Evolutionary conservation across 2,329 filamentous ascomycete species (phyloP).

Genomic region (Botryotinia globosa): DNA sequence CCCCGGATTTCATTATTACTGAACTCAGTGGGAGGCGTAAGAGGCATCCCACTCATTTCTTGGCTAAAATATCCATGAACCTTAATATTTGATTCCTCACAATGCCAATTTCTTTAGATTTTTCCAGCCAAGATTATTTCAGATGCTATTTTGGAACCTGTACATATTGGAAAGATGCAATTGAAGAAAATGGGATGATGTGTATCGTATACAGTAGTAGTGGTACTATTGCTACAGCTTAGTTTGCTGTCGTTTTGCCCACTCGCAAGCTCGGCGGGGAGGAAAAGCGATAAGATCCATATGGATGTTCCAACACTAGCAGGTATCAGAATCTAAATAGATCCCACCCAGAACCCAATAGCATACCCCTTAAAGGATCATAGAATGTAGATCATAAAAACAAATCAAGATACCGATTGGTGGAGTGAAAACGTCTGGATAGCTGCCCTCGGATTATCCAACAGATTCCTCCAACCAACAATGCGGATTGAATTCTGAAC

Average conservation of each 20-base stretch:
- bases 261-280: not conserved
- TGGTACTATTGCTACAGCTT: not conserved
- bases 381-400: not conserved
- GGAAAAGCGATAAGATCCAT: not conserved
- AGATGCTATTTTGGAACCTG: not conserved
- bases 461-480: constrained; percentile 6
- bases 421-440: not conserved
- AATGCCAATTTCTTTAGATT: not conserved
- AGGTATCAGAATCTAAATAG: not conserved
- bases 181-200: not conserved
- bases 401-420: not conserved
- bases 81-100: constrained; percentile 8
- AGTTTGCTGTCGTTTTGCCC: not conserved
- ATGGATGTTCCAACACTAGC: not conserved
- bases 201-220: not conserved
- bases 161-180: not conserved
- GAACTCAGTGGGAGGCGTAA: not conserved
- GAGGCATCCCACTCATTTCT: not conserved
- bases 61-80: not conserved
- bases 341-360: not conserved
- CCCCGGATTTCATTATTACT: constrained; percentile 1
- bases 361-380: not conserved
- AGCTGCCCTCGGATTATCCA: not conserved
- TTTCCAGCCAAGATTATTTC: not conserved
- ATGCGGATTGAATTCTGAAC: not conserved